Evolutionary conservation across 2,329 filamentous ascomycete species (phyloP), one percentile per base, ranked within the genome.

Genomic region (Aureobasidium sp.): DNA sequence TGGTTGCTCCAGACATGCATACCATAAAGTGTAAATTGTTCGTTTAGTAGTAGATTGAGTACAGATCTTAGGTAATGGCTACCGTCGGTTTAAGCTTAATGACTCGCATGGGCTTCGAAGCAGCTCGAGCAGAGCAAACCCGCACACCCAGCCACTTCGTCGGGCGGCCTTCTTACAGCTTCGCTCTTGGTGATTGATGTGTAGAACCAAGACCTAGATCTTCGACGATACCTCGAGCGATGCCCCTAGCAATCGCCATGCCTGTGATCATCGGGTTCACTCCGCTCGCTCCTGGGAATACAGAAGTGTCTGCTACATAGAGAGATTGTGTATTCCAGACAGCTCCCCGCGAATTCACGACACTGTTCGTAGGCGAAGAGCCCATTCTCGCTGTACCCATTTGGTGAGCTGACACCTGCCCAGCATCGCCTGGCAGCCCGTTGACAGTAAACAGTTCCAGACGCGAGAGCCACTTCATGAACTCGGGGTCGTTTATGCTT

Each of bases 201-300:
- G 53, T 45, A 17, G 41, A 12, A 31, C 45, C 14, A 20, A 60
- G 34, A 22, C 57, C 57, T 20, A 60, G 39, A 22, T 60, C 58
- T 41, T 48, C 58, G 20, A 74, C 77, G 48, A 88, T 71, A 0
- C 81, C 79, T 68, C 81, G 77, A 3, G 84, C 84, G 64, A 89
- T 86, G 75, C 82, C 83, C 69, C 89, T 84, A 53, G 84, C 79
- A 68, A 89, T 81, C 1, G 84, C 84, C 89, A 92, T 90, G 62
- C 79, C 81, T 14, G 88, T 91, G 47, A 91, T 78, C 89, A 93
- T 92, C 14, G 89, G 89, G 71, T 92, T 92, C 34, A 91, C 88
- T 1, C 89, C 89, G 70, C 85, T 90, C 12, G 88, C 88, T 62
- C 83, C 87, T 1, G 88, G 89, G 64, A 92, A 88, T 12, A 90